A percentile compares a stretch with the other conserved stretches of the same genome.
phyloP scores from a whole-genome alignment of 306 rosid species.

The Citrullus mucosospermus region DNA sequence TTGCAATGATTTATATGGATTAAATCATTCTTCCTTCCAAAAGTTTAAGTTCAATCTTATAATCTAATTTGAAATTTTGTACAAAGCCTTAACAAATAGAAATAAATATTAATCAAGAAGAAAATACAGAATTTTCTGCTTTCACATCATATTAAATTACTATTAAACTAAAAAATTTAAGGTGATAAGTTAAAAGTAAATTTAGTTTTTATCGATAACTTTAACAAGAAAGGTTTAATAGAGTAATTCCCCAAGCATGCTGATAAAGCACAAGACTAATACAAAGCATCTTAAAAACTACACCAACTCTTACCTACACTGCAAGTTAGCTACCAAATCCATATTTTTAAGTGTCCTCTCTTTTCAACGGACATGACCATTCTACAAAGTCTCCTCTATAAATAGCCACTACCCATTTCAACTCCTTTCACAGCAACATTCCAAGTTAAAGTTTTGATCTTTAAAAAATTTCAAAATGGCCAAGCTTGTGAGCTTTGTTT shows the following conservation, averaged over 20 bases:
- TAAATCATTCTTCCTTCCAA: too few species aligned
- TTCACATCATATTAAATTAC: too few species aligned
- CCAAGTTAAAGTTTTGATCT: background rate
- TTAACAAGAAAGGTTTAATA: too few species aligned
- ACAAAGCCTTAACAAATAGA: too few species aligned
- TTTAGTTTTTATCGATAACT: too few species aligned
- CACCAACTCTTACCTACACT: constrained; percentile 3
- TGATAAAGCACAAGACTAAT: background rate
- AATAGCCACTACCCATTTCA: constrained; percentile 12
- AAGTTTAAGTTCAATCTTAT: too few species aligned
- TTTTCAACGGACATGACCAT: background rate
- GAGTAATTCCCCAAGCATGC: background rate
- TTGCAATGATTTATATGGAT: background rate
- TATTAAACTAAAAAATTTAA: too few species aligned
- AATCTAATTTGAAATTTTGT: too few species aligned
- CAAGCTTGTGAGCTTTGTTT: constrained; percentile 15
- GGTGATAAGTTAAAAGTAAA: too few species aligned
- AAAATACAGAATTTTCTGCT: too few species aligned
- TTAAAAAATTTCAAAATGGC: constrained; percentile 21
- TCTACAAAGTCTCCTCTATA: constrained; percentile 20
- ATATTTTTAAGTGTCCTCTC: constrained; percentile 3
- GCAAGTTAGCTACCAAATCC: constrained; percentile 36
- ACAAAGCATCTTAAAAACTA: background rate
- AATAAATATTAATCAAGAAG: too few species aligned
- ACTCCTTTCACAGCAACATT: constrained; percentile 15